Evolutionary conservation across 441 rosid genomes (phyloP).

Genomic region (Syzygium syzygioides): DNA sequence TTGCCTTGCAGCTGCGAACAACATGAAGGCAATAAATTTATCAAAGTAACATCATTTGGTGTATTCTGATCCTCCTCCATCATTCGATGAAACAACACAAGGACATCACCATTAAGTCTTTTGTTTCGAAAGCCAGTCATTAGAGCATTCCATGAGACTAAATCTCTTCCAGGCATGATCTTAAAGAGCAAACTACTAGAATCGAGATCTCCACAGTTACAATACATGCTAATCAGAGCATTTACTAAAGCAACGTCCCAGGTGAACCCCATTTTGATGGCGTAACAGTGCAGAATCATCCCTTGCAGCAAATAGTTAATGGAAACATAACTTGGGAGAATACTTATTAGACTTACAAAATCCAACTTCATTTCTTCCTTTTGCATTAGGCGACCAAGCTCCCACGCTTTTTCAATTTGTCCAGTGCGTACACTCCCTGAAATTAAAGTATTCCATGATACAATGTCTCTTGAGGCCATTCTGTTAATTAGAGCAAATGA

Average conservation of each 20-base stretch:
- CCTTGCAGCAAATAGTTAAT: slow-evolving; percentile 7
- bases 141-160: slow-evolving; percentile 30
- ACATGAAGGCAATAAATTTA: slow-evolving; percentile 35
- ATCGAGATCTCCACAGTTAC: slow-evolving; percentile 18
- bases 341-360: slow-evolving; percentile 21
- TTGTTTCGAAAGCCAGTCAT: slow-evolving; percentile 20
- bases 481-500: slow-evolving; percentile 15
- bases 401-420: slow-evolving; percentile 7
- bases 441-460: slow-evolving; percentile 29
- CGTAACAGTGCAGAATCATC: slow-evolving; percentile 23
- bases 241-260: slow-evolving; percentile 19
- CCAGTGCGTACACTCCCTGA: slow-evolving; percentile 17
- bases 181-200: slow-evolving; percentile 19
- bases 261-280: slow-evolving; percentile 19
- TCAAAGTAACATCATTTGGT: slow-evolving; percentile 28
- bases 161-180: slow-evolving; percentile 18
- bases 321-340: slow-evolving; percentile 6
- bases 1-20: slow-evolving; percentile 25
- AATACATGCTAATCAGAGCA: slow-evolving; percentile 24
- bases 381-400: slow-evolving; percentile 27
- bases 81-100: slow-evolving; percentile 20
- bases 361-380: slow-evolving; percentile 22
- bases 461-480: slow-evolving; percentile 12
- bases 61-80: slow-evolving; percentile 7
- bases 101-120: slow-evolving; percentile 9